phyloP scores from a whole-genome alignment of 495 filamentous ascomycete species.

The Xylaria nigripes region DNA sequence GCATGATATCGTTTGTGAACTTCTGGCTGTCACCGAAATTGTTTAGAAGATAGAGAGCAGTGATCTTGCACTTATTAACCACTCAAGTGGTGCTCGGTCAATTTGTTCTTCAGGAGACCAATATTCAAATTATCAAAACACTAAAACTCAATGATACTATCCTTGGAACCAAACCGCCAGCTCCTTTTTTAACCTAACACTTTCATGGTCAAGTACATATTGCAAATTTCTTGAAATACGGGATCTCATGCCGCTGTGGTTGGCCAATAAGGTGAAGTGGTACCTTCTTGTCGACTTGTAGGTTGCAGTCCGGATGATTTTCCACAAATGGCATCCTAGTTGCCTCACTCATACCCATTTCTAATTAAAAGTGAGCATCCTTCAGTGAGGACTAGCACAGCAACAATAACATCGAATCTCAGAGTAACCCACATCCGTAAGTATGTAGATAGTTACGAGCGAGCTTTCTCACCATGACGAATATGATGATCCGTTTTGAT shows the following conservation, averaged over 20 bases:
- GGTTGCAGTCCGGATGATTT: slow-evolving; percentile 35
- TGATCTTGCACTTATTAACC: too few species aligned
- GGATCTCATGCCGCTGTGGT: not conserved
- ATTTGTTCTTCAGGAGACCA: too few species aligned
- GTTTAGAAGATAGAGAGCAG: too few species aligned
- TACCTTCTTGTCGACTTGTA: slow-evolving; percentile 33
- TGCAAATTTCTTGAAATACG: too few species aligned
- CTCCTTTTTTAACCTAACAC: too few species aligned
- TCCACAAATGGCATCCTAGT: slow-evolving; percentile 39
- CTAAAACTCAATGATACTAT: too few species aligned
- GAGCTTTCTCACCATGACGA: slow-evolving; percentile 37
- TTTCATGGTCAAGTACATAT: too few species aligned
- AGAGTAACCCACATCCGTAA: slow-evolving; percentile 26
- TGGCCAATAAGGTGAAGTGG: slow-evolving; percentile 39
- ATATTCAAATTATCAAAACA: too few species aligned
- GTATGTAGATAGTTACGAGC: slow-evolving; percentile 40
- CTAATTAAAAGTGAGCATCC: slow-evolving; percentile 36
- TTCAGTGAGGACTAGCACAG: slow-evolving; percentile 29
- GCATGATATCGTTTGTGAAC: too few species aligned
- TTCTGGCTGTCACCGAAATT: too few species aligned
- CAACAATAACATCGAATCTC: slow-evolving; percentile 26
- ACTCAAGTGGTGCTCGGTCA: too few species aligned
- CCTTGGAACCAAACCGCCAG: too few species aligned
- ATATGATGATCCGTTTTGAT: slow-evolving; percentile 34
- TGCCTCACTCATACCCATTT: slow-evolving; percentile 36